These are phyloP conservation scores for Aspergillus sp. DNA, from an alignment of 2,329 filamentous ascomycete species.

Conservation along the genomic window DNA sequence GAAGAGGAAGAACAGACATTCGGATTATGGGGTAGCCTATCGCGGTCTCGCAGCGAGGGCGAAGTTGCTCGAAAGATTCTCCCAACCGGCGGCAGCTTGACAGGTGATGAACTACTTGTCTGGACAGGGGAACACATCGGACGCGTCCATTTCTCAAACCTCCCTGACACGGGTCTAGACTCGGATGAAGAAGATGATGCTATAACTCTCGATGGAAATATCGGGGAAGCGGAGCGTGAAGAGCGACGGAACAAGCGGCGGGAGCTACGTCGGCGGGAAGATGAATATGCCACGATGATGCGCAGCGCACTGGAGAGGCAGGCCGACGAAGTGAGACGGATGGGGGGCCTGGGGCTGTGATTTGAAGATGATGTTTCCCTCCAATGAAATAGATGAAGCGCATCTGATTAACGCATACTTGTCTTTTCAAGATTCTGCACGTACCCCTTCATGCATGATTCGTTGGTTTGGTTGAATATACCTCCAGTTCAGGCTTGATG, in stretches of 20 bases:
- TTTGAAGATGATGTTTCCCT: not conserved
- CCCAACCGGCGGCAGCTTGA: conserved; percentile 54
- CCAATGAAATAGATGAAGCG: not conserved
- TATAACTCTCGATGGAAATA: conserved; percentile 30
- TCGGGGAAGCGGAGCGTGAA: conserved; percentile 31
- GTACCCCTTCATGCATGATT: not conserved
- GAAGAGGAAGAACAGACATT: conserved; percentile 48
- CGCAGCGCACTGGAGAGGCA: conserved; percentile 72
- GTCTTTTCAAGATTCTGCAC: not conserved
- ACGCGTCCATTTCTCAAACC: conserved; percentile 64
- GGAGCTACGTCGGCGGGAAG: conserved; percentile 39
- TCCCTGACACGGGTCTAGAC: conserved; percentile 36
- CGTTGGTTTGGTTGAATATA: not conserved
- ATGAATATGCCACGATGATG: conserved; percentile 71
- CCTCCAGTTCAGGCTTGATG: not conserved
- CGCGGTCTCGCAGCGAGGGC: conserved; percentile 56
- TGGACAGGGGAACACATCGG: conserved; percentile 89
- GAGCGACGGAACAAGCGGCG: conserved; percentile 33
- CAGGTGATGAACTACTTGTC: conserved; percentile 70
- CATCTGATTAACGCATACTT: not conserved
- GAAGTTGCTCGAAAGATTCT: conserved; percentile 82
- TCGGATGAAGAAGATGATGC: conserved; percentile 42
- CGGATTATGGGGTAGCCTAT: conserved; percentile 58
- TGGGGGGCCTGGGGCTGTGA: conserved; percentile 48
- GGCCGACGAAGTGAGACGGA: conserved; percentile 75